Conservation (phyloP, 495 filamentous ascomycete genomes). For the Chaetomidium leptoderma region DNA sequence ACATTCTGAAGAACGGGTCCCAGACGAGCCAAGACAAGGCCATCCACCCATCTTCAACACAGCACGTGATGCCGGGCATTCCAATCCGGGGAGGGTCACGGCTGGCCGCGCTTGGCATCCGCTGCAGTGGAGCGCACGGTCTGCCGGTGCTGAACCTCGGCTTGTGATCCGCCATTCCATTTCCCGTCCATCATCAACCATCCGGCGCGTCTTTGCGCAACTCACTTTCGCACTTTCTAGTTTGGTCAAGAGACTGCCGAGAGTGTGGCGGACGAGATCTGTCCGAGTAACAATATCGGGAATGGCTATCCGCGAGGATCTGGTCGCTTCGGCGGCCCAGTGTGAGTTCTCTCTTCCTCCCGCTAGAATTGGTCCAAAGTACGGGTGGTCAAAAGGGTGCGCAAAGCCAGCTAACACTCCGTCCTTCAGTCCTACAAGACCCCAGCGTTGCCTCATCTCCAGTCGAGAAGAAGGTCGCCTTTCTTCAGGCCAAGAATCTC, state of each 20-base stretch:
- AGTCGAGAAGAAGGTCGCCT: constrained; percentile 87
- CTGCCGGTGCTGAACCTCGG: constrained; percentile 21
- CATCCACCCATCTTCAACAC: neutral
- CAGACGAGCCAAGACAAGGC: neutral
- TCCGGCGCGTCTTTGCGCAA: neutral
- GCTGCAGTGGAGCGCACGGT: neutral
- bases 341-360: constrained; percentile 41
- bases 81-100: constrained; percentile 10
- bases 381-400: no score
- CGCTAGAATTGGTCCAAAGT: neutral
- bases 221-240: neutral
- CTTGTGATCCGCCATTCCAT: constrained; percentile 20
- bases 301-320: constrained; percentile 80
- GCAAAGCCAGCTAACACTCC: constrained; percentile 20
- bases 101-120: constrained; percentile 5
- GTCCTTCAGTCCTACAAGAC: constrained; percentile 77
- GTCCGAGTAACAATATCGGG: constrained; percentile 14
- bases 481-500: constrained; percentile 94
- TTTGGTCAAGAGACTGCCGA: neutral
- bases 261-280: neutral
- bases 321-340: constrained; percentile 67
- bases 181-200: constrained; percentile 10
- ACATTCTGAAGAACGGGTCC: neutral
- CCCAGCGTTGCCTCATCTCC: constrained; percentile 84
- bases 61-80: constrained; percentile 5